Percentiles rank a stretch among this genome's conserved stretches.
Evolutionary conservation across 176 grass and related monocot genomes (phyloP).

Genomic region (Chloris gayana): DNA sequence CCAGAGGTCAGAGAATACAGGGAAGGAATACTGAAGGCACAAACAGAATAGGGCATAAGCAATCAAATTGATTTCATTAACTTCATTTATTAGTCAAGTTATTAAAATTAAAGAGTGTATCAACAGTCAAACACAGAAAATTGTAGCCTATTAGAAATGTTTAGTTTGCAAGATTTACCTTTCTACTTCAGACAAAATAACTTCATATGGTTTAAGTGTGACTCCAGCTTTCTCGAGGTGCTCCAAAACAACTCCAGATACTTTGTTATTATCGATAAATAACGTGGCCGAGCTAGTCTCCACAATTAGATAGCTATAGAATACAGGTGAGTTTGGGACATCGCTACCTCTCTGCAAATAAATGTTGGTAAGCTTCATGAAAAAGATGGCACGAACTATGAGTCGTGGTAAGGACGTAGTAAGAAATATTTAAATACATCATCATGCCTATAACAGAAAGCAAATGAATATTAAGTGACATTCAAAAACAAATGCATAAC

Average conservation of each 20-base stretch:
- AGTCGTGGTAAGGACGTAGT: not conserved
- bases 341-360: constrained; percentile 92
- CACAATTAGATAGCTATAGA: constrained; percentile 88
- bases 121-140: not conserved
- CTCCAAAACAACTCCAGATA: constrained; percentile 62
- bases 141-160: not conserved
- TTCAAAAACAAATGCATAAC: not conserved
- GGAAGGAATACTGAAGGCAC: not conserved
- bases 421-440: constrained; percentile 1
- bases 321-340: constrained; percentile 91
- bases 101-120: not conserved
- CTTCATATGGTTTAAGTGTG: constrained; percentile 80
- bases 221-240: constrained; percentile 73
- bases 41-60: not conserved
- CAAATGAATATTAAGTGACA: not conserved
- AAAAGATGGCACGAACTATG: not conserved
- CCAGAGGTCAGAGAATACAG: constrained; percentile 20
- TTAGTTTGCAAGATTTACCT: constrained; percentile 54
- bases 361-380: constrained; percentile 39
- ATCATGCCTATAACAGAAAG: constrained; percentile 4
- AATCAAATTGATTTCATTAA: not conserved
- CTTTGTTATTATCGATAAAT: constrained; percentile 84
- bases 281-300: constrained; percentile 63
- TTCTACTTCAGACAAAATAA: constrained; percentile 73
- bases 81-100: not conserved